A percentile compares a stretch with the other conserved stretches of the same genome.
These are phyloP conservation scores for Agrocybe praecox DNA, from an alignment of 768 basidiomycete species.

Conservation along the genomic window DNA sequence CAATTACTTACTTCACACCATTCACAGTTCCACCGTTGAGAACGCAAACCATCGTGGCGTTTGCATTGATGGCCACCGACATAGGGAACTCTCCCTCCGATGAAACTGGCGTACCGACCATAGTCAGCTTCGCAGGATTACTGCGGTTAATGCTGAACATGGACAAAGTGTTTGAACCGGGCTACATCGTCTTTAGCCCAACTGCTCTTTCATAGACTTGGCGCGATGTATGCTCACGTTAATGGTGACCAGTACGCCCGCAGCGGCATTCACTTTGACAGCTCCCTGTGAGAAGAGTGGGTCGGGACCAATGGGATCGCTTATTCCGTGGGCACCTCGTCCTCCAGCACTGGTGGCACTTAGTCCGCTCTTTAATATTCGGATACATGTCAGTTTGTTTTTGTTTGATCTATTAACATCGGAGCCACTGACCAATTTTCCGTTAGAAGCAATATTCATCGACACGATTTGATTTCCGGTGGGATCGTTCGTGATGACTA, in stretches of 20 bases:
- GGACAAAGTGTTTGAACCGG: slow-evolving; percentile 49
- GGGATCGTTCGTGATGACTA: slow-evolving; percentile 11
- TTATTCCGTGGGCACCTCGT: slow-evolving; percentile 4
- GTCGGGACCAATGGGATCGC: slow-evolving; percentile 2
- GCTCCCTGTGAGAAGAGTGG: slow-evolving; percentile 10
- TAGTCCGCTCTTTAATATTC: slow-evolving; percentile 1
- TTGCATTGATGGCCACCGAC: slow-evolving; percentile 38
- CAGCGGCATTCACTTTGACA: slow-evolving; percentile 1
- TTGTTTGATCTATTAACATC: no score
- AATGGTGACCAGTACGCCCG: slow-evolving; percentile 5
- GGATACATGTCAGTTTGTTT: neutral
- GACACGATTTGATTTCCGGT: slow-evolving; percentile 7
- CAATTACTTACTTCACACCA: slow-evolving; percentile 29
- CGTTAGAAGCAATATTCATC: slow-evolving; percentile 8
- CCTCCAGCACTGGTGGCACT: slow-evolving; percentile 7
- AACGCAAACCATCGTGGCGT: slow-evolving; percentile 32
- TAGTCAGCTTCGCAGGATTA: slow-evolving; percentile 40
- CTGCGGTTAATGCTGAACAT: slow-evolving; percentile 43
- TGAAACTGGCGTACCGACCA: slow-evolving; percentile 45
- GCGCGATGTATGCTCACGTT: neutral
- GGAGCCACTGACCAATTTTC: slow-evolving; percentile 2
- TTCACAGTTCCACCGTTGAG: slow-evolving; percentile 47
- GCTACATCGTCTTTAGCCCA: slow-evolving; percentile 20
- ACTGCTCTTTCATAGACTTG: no score
- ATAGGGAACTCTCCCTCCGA: slow-evolving; percentile 55